phyloP scores from a whole-genome alignment of 2,329 filamentous ascomycete genomes.

The Aureobasidium sp. region DNA sequence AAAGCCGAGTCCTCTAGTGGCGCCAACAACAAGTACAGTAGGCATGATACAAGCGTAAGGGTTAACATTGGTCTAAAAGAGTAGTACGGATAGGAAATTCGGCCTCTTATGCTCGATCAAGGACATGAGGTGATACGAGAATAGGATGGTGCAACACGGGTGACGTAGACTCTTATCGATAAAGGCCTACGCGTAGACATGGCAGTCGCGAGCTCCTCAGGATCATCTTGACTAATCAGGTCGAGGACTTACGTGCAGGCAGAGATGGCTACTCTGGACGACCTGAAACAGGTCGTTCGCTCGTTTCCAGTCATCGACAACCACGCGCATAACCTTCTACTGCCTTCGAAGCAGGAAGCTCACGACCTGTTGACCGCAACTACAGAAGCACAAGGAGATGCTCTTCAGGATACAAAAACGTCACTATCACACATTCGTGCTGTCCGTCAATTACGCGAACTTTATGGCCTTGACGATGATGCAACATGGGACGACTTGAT shows the following conservation, averaged over 20 bases:
- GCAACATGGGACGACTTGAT: slow-evolving; percentile 55
- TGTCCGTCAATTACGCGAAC: slow-evolving; percentile 57
- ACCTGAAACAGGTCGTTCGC: slow-evolving; percentile 23
- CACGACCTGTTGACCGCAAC: slow-evolving; percentile 57
- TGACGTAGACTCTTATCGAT: not conserved
- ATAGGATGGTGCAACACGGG: too few species aligned
- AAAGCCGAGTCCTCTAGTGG: too few species aligned
- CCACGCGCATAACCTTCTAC: slow-evolving; percentile 64
- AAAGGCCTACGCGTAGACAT: not conserved
- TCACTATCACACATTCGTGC: slow-evolving; percentile 65
- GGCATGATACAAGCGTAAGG: too few species aligned
- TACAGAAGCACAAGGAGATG: slow-evolving; percentile 65
- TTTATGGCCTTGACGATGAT: slow-evolving; percentile 52
- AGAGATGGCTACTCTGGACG: slow-evolving; percentile 18
- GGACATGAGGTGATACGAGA: too few species aligned
- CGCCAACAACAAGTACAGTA: too few species aligned
- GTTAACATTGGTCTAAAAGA: too few species aligned
- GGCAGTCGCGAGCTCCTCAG: not conserved
- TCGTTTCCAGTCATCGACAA: slow-evolving; percentile 60
- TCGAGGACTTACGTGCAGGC: not conserved
- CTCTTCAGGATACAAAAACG: slow-evolving; percentile 54
- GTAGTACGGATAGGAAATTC: too few species aligned
- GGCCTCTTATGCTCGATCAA: too few species aligned
- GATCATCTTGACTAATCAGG: not conserved
- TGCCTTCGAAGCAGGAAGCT: slow-evolving; percentile 41